Base-by-base conservation (phyloP, 805 yeast species). In the Schwanniomyces sp. region DNA sequence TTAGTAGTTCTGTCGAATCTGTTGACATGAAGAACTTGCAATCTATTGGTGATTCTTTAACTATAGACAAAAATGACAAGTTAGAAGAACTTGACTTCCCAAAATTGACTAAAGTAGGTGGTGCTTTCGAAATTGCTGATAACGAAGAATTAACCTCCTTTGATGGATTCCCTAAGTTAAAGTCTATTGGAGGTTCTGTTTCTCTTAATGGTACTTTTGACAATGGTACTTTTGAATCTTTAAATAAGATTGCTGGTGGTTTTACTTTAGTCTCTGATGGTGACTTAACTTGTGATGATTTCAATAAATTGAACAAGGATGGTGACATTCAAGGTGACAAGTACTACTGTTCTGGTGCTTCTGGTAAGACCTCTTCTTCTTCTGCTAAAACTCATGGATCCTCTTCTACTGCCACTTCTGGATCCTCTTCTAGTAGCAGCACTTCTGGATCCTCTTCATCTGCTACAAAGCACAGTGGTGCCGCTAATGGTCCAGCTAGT, bases 251-350 rank as follows among this genome's bases (percentile, higher is more conserved):
- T 62, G 82, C 82, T 67, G 99, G 99, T 82, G 97, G 96, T 71
- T 95, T 91, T 74, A 74, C 75, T 64, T 79, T 94, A 64, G 86
- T 85, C 67, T 79, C 96, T 51, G 59, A 58, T 46, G 86, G 88
- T 66, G 85, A 86, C 62, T 84, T 89, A 73, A 83, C 90, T 74
- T 94, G 99, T 83, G 68, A 78, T 52, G 75, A 79, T 46, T 89
- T 91, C 77, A 80, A 86, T 69, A 62, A 70, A 46, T 80, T 89
- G 66, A 84, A 88, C 80, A 70, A 75, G 63, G 78, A 79, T 61
- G 95, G 96, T 73, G 88, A 80, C 67, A 84, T 94, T 71, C 90
- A 85, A 76, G 99, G 99, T 82, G 90, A 89, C 78, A 76, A 82
- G 61, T 91, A 82, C 78, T 79, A 71, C 61, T 88, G 95, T 77